A percentile compares a stretch with the other conserved stretches of the same genome.
phyloP scores from a whole-genome alignment of 441 rosid genomes.

The Arabidopsis lyrata region DNA sequence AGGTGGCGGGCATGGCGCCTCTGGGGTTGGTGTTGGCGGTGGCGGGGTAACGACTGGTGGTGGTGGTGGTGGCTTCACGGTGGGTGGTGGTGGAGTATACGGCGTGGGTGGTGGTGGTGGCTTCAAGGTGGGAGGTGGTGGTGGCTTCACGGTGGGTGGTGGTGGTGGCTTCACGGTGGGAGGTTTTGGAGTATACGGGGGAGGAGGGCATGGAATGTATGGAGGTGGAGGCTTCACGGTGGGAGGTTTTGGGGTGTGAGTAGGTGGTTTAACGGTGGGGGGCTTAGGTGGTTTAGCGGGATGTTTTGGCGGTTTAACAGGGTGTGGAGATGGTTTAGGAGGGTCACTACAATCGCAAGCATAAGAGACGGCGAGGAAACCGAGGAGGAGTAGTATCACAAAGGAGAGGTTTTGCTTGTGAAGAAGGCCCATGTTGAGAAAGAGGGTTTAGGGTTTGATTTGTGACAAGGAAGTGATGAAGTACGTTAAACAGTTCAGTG shows the following conservation, averaged over 20 bases:
- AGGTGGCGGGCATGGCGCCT: constrained; percentile 53
- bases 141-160: constrained; percentile 34
- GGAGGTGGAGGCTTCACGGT: constrained; percentile 21
- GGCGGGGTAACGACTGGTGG: constrained; percentile 3
- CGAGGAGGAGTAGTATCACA: constrained; percentile 28
- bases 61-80: constrained; percentile 14
- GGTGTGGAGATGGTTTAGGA: constrained; percentile 45
- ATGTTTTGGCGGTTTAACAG: constrained; percentile 41
- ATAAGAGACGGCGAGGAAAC: constrained; percentile 26
- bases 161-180: constrained; percentile 63
- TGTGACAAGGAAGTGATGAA: constrained; percentile 21
- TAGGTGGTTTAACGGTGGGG: constrained; percentile 30
- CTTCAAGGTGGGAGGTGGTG: background rate
- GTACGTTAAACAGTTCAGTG: constrained; percentile 34
- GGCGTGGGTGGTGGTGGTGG: constrained; percentile 10
- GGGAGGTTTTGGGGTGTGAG: constrained; percentile 36
- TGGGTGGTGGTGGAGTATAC: constrained; percentile 28
- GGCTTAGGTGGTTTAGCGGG: constrained; percentile 36
- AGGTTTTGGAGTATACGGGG: background rate
- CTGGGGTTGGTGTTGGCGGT: constrained; percentile 33
- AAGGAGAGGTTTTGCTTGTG: constrained; percentile 31
- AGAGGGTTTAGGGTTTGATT: constrained; percentile 19
- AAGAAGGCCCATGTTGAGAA: constrained; percentile 38
- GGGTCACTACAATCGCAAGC: constrained; percentile 45
- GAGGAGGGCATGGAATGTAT: background rate